These are phyloP conservation scores for Cytospora piceae DNA, from an alignment of 2,329 filamentous ascomycete genomes.

Conservation along the genomic window DNA sequence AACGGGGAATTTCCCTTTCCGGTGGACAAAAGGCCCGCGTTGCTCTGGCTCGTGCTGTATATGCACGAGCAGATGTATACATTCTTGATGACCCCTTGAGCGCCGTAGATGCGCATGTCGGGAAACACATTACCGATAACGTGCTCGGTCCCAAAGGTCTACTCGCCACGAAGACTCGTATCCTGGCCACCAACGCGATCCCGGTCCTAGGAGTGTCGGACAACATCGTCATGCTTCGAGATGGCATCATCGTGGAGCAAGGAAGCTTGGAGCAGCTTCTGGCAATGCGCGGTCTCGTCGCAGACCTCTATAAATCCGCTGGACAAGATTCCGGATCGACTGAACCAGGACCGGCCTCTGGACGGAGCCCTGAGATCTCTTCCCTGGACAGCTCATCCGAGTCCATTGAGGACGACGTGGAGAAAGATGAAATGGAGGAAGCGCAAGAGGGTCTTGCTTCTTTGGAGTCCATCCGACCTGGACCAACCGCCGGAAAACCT, in stretches of 20 bases:
- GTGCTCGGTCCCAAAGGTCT: slow-evolving; percentile 87
- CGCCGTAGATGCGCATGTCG: slow-evolving; percentile 97
- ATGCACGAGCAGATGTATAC: slow-evolving; percentile 95
- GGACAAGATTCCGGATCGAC: slow-evolving; percentile 55
- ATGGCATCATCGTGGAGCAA: slow-evolving; percentile 81
- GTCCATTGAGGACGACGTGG: slow-evolving; percentile 59
- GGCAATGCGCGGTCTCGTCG: slow-evolving; percentile 90
- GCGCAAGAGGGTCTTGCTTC: slow-evolving; percentile 77
- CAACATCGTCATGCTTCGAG: slow-evolving; percentile 82
- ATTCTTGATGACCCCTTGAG: slow-evolving; percentile 92
- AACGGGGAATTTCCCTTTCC: slow-evolving; percentile 93
- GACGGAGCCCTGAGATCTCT: slow-evolving; percentile 49
- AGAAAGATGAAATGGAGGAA: slow-evolving; percentile 71
- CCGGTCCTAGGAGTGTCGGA: slow-evolving; percentile 87
- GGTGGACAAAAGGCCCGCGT: slow-evolving; percentile 95
- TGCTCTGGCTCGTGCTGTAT: slow-evolving; percentile 89
- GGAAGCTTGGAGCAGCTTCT: slow-evolving; percentile 90
- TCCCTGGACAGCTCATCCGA: slow-evolving; percentile 55
- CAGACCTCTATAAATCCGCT: slow-evolving; percentile 79
- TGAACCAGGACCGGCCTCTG: slow-evolving; percentile 16
- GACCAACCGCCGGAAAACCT: slow-evolving; percentile 38
- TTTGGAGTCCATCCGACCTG: slow-evolving; percentile 45
- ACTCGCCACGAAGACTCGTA: slow-evolving; percentile 81
- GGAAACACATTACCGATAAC: slow-evolving; percentile 90
- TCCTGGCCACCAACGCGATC: slow-evolving; percentile 94